These are phyloP conservation scores for Leccinum ponderosum DNA, from an alignment of 1,284 basidiomycete species.

Conservation along the genomic window DNA sequence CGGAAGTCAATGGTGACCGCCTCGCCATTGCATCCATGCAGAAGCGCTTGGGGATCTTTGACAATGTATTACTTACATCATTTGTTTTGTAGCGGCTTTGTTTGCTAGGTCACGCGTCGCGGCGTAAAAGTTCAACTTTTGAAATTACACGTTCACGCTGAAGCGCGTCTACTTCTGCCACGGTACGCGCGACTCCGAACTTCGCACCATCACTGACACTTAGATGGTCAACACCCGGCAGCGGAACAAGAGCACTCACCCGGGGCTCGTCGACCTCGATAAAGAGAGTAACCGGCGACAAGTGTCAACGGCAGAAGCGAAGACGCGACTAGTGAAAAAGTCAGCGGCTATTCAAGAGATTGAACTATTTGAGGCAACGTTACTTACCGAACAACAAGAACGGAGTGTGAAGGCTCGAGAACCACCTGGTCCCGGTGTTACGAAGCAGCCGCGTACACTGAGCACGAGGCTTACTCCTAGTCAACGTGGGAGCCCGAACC, in stretches of 20 bases:
- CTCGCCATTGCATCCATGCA: no score
- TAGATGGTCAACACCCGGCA: background rate
- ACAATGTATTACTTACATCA: background rate
- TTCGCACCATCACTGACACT: background rate
- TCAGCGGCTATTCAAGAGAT: background rate
- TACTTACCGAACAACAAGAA: background rate
- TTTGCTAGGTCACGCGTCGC: background rate
- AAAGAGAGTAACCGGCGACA: background rate
- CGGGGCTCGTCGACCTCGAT: background rate
- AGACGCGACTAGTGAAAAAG: background rate
- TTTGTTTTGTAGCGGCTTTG: background rate
- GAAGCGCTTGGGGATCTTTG: no score
- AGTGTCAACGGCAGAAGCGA: background rate
- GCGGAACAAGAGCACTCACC: background rate
- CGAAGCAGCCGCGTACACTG: background rate
- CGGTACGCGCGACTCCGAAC: background rate
- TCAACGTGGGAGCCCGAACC: background rate
- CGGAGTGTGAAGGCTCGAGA: background rate
- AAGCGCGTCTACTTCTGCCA: background rate
- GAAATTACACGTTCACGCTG: background rate
- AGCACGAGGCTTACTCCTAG: background rate
- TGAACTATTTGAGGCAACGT: background rate
- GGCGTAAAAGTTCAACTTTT: background rate
- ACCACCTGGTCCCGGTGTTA: background rate
- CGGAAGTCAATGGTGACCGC: no score